Conservation (phyloP, 257 asterid species). For the Galeopsis tetrahit region DNA sequence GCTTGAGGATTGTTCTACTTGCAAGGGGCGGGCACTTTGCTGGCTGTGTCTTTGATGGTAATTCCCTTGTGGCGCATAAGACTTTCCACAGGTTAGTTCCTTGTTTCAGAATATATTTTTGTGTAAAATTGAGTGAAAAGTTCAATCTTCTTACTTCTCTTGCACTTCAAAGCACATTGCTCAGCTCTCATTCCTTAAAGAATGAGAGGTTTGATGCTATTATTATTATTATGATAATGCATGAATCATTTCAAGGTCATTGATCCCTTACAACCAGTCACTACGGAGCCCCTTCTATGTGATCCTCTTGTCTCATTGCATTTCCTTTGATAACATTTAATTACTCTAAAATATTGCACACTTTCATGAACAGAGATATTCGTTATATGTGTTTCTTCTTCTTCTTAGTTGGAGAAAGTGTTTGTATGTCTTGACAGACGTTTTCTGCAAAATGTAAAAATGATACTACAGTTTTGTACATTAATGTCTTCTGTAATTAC, state of each 20-base stretch:
- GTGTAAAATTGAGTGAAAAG: neutral
- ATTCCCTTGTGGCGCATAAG: slow-evolving; percentile 79
- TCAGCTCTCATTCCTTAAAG: neutral
- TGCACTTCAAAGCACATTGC: neutral
- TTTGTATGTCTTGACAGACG: neutral
- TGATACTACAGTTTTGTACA: slow-evolving; percentile 22
- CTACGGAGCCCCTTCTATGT: neutral
- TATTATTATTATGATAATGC: slow-evolving; percentile 1
- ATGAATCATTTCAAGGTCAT: neutral
- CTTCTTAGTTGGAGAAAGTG: slow-evolving; percentile 9
- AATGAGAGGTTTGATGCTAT: neutral
- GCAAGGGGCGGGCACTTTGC: slow-evolving; percentile 98
- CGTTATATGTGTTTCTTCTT: neutral
- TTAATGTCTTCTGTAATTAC: neutral
- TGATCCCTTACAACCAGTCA: slow-evolving; percentile 4
- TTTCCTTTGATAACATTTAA: neutral
- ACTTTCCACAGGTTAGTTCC: slow-evolving; percentile 91
- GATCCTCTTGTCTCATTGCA: neutral
- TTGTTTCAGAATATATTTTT: slow-evolving; percentile 19
- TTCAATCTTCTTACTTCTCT: neutral
- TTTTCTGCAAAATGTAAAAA: neutral
- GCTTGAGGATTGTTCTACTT: slow-evolving; percentile 82
- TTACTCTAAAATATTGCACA: neutral
- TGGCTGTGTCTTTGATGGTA: slow-evolving; percentile 94
- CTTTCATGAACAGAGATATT: neutral